phyloP scores from a whole-genome alignment of 495 filamentous ascomycete species.

The Penicillium subrubescens region DNA sequence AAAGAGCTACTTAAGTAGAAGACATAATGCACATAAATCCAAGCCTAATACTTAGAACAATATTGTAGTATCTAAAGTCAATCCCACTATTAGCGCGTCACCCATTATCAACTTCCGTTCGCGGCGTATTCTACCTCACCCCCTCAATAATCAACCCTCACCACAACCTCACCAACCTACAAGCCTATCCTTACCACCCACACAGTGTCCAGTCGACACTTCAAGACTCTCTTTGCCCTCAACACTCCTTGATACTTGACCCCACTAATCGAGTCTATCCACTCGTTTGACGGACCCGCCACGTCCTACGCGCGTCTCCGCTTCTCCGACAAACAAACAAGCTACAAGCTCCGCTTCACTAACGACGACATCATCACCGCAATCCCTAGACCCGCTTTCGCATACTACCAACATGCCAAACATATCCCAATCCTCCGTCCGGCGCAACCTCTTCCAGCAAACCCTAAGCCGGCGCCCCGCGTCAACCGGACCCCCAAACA shows the following conservation, averaged over 20 bases:
- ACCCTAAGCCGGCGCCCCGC: slow-evolving; percentile 70
- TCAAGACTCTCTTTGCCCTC: neutral
- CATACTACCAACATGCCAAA: neutral
- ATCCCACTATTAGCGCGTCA: neutral
- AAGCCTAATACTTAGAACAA: neutral
- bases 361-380: neutral
- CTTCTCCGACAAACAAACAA: neutral
- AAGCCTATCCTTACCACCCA: neutral
- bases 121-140: neutral
- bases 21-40: neutral
- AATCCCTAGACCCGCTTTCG: neutral
- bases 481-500: slow-evolving; percentile 36
- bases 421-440: slow-evolving; percentile 49
- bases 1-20: neutral
- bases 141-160: neutral
- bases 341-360: neutral
- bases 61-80: neutral
- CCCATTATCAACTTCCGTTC: neutral
- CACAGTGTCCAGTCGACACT: slow-evolving; percentile 2
- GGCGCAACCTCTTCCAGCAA: slow-evolving; percentile 75
- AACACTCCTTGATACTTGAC: neutral
- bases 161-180: neutral
- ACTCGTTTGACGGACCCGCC: neutral
- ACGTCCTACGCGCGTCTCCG: neutral
- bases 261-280: neutral